Evolutionary conservation across 139 green algal genomes (phyloP).

Genomic region (Eudorina sp.): DNA sequence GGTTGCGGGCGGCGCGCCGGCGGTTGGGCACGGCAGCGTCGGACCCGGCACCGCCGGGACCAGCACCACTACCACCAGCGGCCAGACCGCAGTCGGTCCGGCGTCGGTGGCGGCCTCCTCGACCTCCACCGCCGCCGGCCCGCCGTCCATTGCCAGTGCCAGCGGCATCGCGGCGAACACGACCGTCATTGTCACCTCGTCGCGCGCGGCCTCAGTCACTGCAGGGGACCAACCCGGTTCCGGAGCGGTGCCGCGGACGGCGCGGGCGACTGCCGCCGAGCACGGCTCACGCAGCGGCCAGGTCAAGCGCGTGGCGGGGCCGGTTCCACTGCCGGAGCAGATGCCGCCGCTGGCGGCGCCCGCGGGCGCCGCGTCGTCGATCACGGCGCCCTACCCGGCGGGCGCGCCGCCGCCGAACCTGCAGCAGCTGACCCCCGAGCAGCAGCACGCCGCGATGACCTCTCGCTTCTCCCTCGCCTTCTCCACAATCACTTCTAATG

Average conservation of each 20-base stretch:
- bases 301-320: neutral
- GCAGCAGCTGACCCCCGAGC: neutral
- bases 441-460: slow-evolving; percentile 44
- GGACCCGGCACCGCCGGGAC: neutral
- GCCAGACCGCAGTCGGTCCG: slow-evolving; percentile 25
- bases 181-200: neutral
- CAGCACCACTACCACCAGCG: slow-evolving; percentile 24
- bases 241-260: no score
- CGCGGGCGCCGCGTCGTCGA: neutral
- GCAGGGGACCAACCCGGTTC: neutral
- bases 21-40: neutral
- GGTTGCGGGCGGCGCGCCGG: no score
- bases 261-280: neutral
- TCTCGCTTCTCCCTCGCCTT: slow-evolving; percentile 42
- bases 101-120: neutral
- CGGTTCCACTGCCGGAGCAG: neutral
- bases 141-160: slow-evolving; percentile 29
- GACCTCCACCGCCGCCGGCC: slow-evolving; percentile 28
- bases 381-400: neutral
- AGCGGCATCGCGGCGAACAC: neutral
- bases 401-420: neutral
- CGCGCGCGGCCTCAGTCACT: neutral
- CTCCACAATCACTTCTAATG: slow-evolving; percentile 33
- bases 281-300: neutral
- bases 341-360: neutral